phyloP scores from a whole-genome alignment of 495 filamentous ascomycete genomes.

The Lophiostoma macrostomum region DNA sequence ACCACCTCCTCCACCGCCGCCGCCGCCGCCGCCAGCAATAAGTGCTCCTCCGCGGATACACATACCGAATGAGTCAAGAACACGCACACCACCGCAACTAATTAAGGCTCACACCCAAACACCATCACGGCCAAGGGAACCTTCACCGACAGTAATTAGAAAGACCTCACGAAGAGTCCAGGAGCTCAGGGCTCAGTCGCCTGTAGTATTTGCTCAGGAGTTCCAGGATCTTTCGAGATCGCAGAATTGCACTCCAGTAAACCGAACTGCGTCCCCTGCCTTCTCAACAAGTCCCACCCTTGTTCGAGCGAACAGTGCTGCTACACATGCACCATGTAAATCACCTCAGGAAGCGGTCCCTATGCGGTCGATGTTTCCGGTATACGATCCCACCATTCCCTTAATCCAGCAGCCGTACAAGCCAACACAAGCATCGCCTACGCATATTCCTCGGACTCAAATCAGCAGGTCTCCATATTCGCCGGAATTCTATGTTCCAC shows the following conservation, averaged over 20 bases:
- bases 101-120: slow-evolving; percentile 21
- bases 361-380: slow-evolving; percentile 76
- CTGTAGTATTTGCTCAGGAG: slow-evolving; percentile 13
- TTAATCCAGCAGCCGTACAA: slow-evolving; percentile 67
- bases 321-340: slow-evolving; percentile 28
- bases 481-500: slow-evolving; percentile 39
- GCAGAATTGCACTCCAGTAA: slow-evolving; percentile 17
- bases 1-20: not conserved
- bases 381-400: slow-evolving; percentile 69
- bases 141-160: slow-evolving; percentile 7
- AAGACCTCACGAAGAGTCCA: slow-evolving; percentile 1
- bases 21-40: slow-evolving; percentile 1
- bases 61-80: slow-evolving; percentile 2
- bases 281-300: slow-evolving; percentile 28
- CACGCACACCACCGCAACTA: slow-evolving; percentile 24
- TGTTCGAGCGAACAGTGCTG: slow-evolving; percentile 35
- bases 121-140: slow-evolving; percentile 14
- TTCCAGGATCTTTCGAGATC: not conserved
- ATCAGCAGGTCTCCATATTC: slow-evolving; percentile 58
- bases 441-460: slow-evolving; percentile 53
- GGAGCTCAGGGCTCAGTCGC: slow-evolving; percentile 19
- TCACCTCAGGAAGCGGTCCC: slow-evolving; percentile 39
- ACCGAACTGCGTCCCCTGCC: slow-evolving; percentile 29
- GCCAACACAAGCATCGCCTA: slow-evolving; percentile 54
- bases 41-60: slow-evolving; percentile 16